These are phyloP conservation scores for Pseudonitzschia multiseries DNA, from an alignment of 108 stramenopile species.

Conservation along the genomic window DNA sequence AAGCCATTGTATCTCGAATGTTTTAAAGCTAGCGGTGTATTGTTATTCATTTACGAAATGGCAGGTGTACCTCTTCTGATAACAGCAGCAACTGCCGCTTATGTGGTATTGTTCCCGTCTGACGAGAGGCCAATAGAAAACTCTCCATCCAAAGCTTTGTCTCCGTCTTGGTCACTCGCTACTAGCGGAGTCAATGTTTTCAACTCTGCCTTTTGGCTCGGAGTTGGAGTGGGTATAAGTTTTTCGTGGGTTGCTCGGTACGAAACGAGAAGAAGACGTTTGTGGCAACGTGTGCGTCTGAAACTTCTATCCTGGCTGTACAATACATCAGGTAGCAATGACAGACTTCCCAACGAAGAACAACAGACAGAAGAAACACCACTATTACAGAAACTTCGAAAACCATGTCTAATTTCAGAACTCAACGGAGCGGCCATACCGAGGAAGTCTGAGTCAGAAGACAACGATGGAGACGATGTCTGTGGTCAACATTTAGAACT, in stretches of 20 bases:
- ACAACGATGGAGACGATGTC: background rate
- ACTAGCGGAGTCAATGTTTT: background rate
- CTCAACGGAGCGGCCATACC: constrained; percentile 23
- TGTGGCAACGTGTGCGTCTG: constrained; percentile 27
- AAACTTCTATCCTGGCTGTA: constrained; percentile 24
- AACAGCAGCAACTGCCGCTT: constrained; percentile 24
- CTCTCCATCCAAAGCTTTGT: background rate
- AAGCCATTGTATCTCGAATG: background rate
- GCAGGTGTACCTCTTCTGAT: constrained; percentile 31
- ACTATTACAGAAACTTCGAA: constrained; percentile 22
- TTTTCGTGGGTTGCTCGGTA: constrained; percentile 21
- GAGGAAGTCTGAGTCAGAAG: background rate
- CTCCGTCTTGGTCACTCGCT: background rate
- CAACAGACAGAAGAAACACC: background rate
- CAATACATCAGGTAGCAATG: background rate
- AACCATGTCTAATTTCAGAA: constrained; percentile 13
- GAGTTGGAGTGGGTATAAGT: constrained; percentile 17
- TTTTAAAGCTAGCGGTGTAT: background rate
- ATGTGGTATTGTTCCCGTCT: constrained; percentile 21
- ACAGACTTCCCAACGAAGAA: background rate
- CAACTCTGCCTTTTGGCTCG: constrained; percentile 18
- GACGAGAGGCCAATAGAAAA: constrained; percentile 3
- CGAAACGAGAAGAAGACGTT: constrained; percentile 20
- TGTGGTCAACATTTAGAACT: constrained; percentile 20
- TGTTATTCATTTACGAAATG: constrained; percentile 7